These are phyloP conservation scores for Yamadazyma atlantica DNA, from an alignment of 1,139 yeast species.

Conservation along the genomic window DNA sequence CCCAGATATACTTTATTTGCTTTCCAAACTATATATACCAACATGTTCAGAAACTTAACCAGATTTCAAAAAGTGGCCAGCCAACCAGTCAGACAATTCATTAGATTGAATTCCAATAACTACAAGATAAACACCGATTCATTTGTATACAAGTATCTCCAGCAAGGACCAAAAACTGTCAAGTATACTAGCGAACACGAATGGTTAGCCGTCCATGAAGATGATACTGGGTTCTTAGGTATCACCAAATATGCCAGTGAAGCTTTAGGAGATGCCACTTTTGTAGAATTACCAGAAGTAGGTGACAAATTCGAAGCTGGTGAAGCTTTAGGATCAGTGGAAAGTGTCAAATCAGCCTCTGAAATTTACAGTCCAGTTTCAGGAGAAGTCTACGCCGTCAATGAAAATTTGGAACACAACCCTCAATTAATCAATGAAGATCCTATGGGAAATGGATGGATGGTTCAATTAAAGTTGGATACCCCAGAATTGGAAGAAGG, in stretches of 20 bases:
- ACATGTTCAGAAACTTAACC: slow-evolving; percentile 10
- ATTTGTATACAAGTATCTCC: slow-evolving; percentile 47
- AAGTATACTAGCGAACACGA: slow-evolving; percentile 91
- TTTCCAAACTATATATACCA: no score
- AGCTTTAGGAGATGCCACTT: slow-evolving; percentile 97
- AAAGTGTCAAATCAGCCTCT: slow-evolving; percentile 90
- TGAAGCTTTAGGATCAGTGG: slow-evolving; percentile 89
- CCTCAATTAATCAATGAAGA: slow-evolving; percentile 84
- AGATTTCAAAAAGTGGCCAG: slow-evolving; percentile 7
- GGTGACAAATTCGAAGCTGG: slow-evolving; percentile 68
- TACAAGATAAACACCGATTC: slow-evolving; percentile 54
- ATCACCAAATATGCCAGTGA: slow-evolving; percentile 95
- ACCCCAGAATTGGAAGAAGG: slow-evolving; percentile 32
- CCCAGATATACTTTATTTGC: no score
- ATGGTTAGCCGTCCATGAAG: slow-evolving; percentile 87
- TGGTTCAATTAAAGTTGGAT: slow-evolving; percentile 67
- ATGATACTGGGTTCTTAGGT: slow-evolving; percentile 83
- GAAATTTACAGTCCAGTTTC: slow-evolving; percentile 89
- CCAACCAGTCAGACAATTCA: slow-evolving; percentile 10
- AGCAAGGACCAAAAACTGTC: slow-evolving; percentile 52
- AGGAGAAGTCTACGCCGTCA: slow-evolving; percentile 76
- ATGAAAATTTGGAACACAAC: slow-evolving; percentile 59
- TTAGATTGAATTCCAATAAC: slow-evolving; percentile 37
- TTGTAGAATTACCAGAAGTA: slow-evolving; percentile 82
- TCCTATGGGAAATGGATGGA: slow-evolving; percentile 95